Percentiles rank a stretch among this genome's conserved stretches.
phyloP scores from a whole-genome alignment of 768 basidiomycete genomes.

The Cystofilobasidium macerans region DNA sequence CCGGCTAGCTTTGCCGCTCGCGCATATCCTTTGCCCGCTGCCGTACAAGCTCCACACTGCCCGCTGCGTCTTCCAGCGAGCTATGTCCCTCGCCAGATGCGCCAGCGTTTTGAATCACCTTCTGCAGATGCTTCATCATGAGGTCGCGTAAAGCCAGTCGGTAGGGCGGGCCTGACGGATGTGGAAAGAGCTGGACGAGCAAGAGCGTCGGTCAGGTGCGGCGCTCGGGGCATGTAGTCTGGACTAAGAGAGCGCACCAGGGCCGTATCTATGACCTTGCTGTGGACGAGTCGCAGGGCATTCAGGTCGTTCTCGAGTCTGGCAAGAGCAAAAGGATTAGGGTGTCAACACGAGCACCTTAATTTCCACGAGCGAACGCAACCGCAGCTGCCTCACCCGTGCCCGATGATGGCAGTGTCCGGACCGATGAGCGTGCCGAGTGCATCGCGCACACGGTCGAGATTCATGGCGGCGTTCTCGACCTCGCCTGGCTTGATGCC shows the following conservation, averaged over 20 bases:
- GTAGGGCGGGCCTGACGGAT: slow-evolving; percentile 62
- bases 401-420: slow-evolving; percentile 75
- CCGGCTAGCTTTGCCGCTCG: neutral
- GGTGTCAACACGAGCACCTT: neutral
- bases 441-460: slow-evolving; percentile 55
- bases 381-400: slow-evolving; percentile 31
- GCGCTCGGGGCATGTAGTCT: neutral
- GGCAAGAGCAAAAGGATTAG: slow-evolving; percentile 37
- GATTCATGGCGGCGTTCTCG: slow-evolving; percentile 52
- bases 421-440: slow-evolving; percentile 62
- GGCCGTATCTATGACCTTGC: slow-evolving; percentile 73
- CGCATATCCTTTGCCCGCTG: slow-evolving; percentile 1
- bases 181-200: slow-evolving; percentile 55
- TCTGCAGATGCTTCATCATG: neutral
- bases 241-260: slow-evolving; percentile 37
- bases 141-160: slow-evolving; percentile 69
- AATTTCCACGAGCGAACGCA: neutral
- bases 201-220: slow-evolving; percentile 20
- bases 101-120: slow-evolving; percentile 69
- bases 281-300: slow-evolving; percentile 75
- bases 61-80: slow-evolving; percentile 76
- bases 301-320: slow-evolving; percentile 89
- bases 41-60: slow-evolving; percentile 70
- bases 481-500: slow-evolving; percentile 52
- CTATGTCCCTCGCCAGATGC: slow-evolving; percentile 64